These are phyloP conservation scores for Fusarium sp. DNA, from an alignment of 2,329 filamentous ascomycete species.

Conservation along the genomic window DNA sequence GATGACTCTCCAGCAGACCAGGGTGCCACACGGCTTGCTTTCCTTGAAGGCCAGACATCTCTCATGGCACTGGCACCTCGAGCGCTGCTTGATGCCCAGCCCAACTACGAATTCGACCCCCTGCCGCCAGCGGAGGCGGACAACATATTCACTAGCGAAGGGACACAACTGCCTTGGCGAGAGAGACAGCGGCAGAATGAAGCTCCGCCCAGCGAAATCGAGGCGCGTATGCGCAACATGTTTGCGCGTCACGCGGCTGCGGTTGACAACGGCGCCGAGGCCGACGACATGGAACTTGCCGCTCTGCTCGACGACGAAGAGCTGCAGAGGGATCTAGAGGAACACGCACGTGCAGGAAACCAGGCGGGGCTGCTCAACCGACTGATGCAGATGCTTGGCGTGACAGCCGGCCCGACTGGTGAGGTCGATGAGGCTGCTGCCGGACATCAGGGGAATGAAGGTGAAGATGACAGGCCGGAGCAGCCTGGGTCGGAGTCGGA, in stretches of 20 bases:
- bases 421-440: slow-evolving; percentile 19
- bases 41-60: slow-evolving; percentile 78
- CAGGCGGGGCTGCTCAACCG: slow-evolving; percentile 40
- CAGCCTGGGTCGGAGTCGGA: not conserved
- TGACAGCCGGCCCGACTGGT: slow-evolving; percentile 27
- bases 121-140: slow-evolving; percentile 73
- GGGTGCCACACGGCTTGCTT: slow-evolving; percentile 77
- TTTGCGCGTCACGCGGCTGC: slow-evolving; percentile 36
- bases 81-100: slow-evolving; percentile 69
- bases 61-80: slow-evolving; percentile 78
- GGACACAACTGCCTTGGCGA: slow-evolving; percentile 31
- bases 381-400: slow-evolving; percentile 26
- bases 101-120: slow-evolving; percentile 83
- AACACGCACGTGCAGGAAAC: slow-evolving; percentile 37
- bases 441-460: slow-evolving; percentile 13
- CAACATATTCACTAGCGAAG: slow-evolving; percentile 51
- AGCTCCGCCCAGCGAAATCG: slow-evolving; percentile 29
- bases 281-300: slow-evolving; percentile 41
- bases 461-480: slow-evolving; percentile 5
- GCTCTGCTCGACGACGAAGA: slow-evolving; percentile 47
- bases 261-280: slow-evolving; percentile 27
- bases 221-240: slow-evolving; percentile 45
- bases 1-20: slow-evolving; percentile 54
- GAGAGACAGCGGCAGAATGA: slow-evolving; percentile 9
- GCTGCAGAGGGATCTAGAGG: slow-evolving; percentile 46